A percentile compares a stretch with the other conserved stretches of the same genome.
phyloP scores from a whole-genome alignment of 2,329 filamentous ascomycete species.

The Pseudogymnoascus sp. region DNA sequence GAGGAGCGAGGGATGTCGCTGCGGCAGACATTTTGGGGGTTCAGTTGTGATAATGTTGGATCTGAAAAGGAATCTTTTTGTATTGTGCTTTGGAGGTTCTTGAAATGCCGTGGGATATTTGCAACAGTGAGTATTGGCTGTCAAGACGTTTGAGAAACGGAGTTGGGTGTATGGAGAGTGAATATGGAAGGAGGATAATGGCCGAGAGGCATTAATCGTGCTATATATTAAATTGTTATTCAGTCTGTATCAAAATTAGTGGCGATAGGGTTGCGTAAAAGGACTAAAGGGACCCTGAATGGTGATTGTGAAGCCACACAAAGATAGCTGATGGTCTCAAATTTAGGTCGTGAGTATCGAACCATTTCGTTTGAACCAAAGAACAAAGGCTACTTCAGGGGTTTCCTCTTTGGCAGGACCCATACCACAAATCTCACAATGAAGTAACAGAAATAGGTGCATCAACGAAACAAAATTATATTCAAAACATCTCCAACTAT shows the following conservation, averaged over 20 bases:
- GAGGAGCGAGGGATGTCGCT: not conserved
- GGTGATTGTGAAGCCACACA: not conserved
- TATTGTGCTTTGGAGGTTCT: not conserved
- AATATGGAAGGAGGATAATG: not conserved
- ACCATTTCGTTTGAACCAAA: not conserved
- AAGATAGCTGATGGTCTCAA: not conserved
- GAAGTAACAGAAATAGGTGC: not conserved
- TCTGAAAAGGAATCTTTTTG: not conserved
- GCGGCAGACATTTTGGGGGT: not conserved
- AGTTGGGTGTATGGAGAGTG: not conserved
- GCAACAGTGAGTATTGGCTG: not conserved
- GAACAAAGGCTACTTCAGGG: not conserved
- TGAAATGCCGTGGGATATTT: not conserved
- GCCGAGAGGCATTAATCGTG: not conserved
- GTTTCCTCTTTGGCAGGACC: not conserved
- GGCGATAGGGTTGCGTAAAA: not conserved
- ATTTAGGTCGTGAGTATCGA: not conserved
- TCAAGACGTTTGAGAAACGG: not conserved
- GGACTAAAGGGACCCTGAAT: not conserved
- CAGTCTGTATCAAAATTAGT: not conserved
- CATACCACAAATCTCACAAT: not conserved
- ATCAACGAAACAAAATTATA: not conserved
- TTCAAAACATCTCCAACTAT: not conserved
- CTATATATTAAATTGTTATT: not conserved
- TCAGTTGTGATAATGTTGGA: not conserved